These are phyloP conservation scores for Rutstroemia sp. DNA, from an alignment of 2,329 filamentous ascomycete genomes.

Conservation along the genomic window DNA sequence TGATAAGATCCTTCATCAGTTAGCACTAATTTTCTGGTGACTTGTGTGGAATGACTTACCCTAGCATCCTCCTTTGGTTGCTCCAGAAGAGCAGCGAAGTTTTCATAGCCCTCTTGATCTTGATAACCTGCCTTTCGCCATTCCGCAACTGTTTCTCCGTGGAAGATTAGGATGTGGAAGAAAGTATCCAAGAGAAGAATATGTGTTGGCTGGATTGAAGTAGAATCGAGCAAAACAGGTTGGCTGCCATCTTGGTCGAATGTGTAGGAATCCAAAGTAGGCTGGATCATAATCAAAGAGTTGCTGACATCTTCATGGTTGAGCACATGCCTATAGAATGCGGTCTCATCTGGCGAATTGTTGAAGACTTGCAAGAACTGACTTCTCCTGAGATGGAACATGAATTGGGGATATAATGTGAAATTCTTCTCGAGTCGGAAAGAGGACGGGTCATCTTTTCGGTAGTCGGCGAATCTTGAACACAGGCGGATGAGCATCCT, in stretches of 20 bases:
- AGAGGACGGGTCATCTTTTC: slow-evolving; percentile 95
- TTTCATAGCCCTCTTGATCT: slow-evolving; percentile 96
- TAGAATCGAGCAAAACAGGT: slow-evolving; percentile 92
- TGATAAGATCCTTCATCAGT: slow-evolving; percentile 71
- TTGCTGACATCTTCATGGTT: slow-evolving; percentile 97
- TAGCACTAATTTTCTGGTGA: slow-evolving; percentile 11
- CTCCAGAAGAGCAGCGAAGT: slow-evolving; percentile 81
- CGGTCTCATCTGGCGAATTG: slow-evolving; percentile 97
- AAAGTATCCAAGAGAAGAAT: slow-evolving; percentile 95
- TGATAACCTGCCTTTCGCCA: slow-evolving; percentile 98
- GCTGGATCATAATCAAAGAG: slow-evolving; percentile 97
- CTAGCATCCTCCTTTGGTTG: slow-evolving; percentile 95
- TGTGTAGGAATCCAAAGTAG: slow-evolving; percentile 93
- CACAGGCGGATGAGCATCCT: slow-evolving; percentile 96
- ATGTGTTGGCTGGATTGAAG: slow-evolving; percentile 90
- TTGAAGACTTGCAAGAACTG: slow-evolving; percentile 99
- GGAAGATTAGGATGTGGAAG: slow-evolving; percentile 99
- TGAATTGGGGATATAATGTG: slow-evolving; percentile 96
- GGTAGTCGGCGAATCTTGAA: slow-evolving; percentile 93
- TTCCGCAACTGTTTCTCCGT: slow-evolving; percentile 94
- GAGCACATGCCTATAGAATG: slow-evolving; percentile 95
- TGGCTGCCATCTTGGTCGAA: slow-evolving; percentile 91
- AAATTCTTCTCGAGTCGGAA: slow-evolving; percentile 99
- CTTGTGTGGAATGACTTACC: slow-evolving; percentile 44
- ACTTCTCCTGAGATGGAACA: slow-evolving; percentile 96